These are phyloP conservation scores for Capsella bursapastoris DNA, from an alignment of 345 rosid species.

Conservation along the genomic window DNA sequence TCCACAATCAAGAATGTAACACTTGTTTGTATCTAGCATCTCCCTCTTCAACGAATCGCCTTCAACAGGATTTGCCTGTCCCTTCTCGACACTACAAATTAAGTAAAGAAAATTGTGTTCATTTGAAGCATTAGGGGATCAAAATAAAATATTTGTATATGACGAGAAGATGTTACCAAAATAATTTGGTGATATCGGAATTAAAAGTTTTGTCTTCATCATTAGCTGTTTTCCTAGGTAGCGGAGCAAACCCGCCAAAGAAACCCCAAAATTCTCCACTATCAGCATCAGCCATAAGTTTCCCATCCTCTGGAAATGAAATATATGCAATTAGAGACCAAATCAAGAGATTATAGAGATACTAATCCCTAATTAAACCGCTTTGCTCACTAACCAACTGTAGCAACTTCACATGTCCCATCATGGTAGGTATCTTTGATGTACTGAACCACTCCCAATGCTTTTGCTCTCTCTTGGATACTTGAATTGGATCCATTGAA, in stretches of 20 bases:
- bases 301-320: constrained; percentile 83
- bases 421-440: constrained; percentile 93
- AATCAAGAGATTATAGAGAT: constrained; percentile 10
- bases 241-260: constrained; percentile 99
- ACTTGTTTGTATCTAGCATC: constrained; percentile 77
- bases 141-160: constrained; percentile 11
- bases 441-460: constrained; percentile 95
- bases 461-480: constrained; percentile 98
- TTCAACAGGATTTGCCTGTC: constrained; percentile 72
- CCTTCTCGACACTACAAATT: constrained; percentile 73
- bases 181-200: constrained; percentile 58
- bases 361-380: constrained; percentile 24
- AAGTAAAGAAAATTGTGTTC: constrained; percentile 36
- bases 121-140: constrained; percentile 31
- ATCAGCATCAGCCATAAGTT: constrained; percentile 96
- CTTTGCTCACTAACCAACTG: constrained; percentile 72
- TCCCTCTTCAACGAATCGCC: constrained; percentile 75
- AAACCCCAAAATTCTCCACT: constrained; percentile 97
- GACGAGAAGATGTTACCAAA: constrained; percentile 55
- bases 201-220: constrained; percentile 57
- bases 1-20: constrained; percentile 54
- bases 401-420: constrained; percentile 94
- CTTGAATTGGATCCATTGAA: constrained; percentile 96
- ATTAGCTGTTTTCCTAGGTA: constrained; percentile 73
- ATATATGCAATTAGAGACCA: constrained; percentile 35